A percentile compares a stretch with the other conserved stretches of the same genome.
Evolutionary conservation across 768 basidiomycete species (phyloP).

Genomic region (Leccinum rimulosum): DNA sequence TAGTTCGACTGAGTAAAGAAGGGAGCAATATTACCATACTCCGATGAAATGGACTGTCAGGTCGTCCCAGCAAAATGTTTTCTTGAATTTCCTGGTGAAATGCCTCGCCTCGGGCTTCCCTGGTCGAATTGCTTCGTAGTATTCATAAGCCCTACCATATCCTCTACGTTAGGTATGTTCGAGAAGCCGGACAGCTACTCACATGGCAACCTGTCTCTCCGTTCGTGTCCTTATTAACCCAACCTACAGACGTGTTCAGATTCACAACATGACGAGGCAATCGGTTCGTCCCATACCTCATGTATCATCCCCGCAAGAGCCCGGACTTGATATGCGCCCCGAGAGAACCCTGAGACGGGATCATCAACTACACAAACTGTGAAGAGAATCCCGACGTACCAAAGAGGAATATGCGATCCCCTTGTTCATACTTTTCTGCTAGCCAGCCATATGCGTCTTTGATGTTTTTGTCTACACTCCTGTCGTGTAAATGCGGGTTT

Average conservation of each 20-base stretch:
- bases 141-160: background rate
- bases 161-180: background rate
- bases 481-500: background rate
- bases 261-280: background rate
- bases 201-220: background rate
- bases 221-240: background rate
- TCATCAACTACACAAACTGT: background rate
- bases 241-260: background rate
- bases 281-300: background rate
- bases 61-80: background rate
- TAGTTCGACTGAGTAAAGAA: background rate
- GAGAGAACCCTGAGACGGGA: background rate
- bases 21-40: slow-evolving; percentile 34
- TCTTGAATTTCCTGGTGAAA: background rate
- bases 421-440: background rate
- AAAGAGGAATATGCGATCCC: background rate
- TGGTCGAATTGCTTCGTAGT: background rate
- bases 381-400: background rate
- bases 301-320: background rate
- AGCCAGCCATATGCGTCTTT: background rate
- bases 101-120: background rate
- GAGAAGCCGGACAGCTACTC: background rate
- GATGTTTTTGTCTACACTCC: background rate
- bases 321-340: slow-evolving; percentile 1
- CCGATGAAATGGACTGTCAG: slow-evolving; percentile 36